Base-by-base conservation (phyloP, 1,284 basidiomycete genomes). In the Trichosporon coremiiforme region DNA sequence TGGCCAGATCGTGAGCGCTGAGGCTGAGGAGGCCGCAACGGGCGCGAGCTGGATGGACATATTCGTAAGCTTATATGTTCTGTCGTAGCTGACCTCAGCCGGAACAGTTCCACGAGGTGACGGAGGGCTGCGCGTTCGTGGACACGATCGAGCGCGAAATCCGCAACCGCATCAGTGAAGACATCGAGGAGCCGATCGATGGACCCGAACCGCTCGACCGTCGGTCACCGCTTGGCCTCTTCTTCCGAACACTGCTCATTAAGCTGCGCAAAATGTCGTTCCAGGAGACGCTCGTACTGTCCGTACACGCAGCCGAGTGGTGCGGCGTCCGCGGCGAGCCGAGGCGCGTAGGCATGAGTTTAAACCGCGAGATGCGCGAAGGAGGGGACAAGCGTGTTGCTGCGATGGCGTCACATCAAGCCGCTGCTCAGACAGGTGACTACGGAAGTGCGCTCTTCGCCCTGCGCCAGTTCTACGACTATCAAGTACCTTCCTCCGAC, bases 391-490 rank as follows among this genome's bases (percentile, higher is more conserved):
- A 62, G 31, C 60, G 65, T 22, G 62, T 36, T 9, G 68, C 38
- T 13, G 57, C 66, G 2, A 65, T 66, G 29, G 36, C 15, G 36
- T 79, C 77, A 29, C 79, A 80, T 65, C 74, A 78, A 55, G 47
- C 67, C 1, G 79, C 82, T 0, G 70, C 75, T 8, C 72, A 74
- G 4, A 70, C 74, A 3, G 83, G 80, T 5, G 82, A 84, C 70
- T 79, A 80, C 64, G 76, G 79, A 0, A 66, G 71, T 1, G 80
- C 82, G 10, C 66, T 83, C 25, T 71, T 69, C 13, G 77, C 78
- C 0, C 65, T 84, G 8, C 68, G 78, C 20, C 72, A 76, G 4
- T 83, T 84, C 72, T 84, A 82, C 71, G 82, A 82, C 70, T 82
- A 81, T 66, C 79, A 79, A 35, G 78, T 80, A 33, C 81, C 82